These are phyloP conservation scores for Dujonia santamariae DNA, from an alignment of 1,139 yeast genomes.

Conservation along the genomic window DNA sequence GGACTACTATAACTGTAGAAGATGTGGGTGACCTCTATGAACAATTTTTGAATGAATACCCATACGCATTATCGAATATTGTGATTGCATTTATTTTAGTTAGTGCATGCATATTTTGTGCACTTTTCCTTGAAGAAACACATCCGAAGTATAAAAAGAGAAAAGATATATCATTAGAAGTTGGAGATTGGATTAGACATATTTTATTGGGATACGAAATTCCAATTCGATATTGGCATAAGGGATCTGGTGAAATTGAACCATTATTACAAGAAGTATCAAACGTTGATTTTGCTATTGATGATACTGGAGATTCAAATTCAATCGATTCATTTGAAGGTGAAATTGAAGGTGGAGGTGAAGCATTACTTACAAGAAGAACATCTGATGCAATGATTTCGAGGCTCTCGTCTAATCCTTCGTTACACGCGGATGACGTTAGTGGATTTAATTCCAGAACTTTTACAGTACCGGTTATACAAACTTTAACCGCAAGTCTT, in stretches of 20 bases:
- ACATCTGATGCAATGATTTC: conserved; percentile 38
- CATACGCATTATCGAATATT: conserved; percentile 60
- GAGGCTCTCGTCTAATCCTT: conserved; percentile 32
- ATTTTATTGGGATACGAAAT: conserved; percentile 26
- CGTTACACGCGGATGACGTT: too few species aligned
- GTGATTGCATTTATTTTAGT: conserved; percentile 45
- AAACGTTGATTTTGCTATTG: too few species aligned
- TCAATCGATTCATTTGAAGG: conserved; percentile 11
- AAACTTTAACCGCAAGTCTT: conserved; percentile 41
- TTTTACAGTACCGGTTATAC: conserved; percentile 36
- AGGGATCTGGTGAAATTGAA: too few species aligned
- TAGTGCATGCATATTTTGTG: conserved; percentile 25
- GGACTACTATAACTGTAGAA: neutral
- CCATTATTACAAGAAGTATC: too few species aligned
- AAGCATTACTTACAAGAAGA: conserved; percentile 29
- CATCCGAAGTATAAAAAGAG: conserved; percentile 39
- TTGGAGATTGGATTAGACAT: conserved; percentile 45
- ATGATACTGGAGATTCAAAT: too few species aligned
- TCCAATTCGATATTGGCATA: conserved; percentile 32
- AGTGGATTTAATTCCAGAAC: conserved; percentile 11
- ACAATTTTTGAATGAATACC: conserved; percentile 37
- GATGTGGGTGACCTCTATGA: conserved; percentile 12
- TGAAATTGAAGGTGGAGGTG: too few species aligned
- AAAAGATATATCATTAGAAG: conserved; percentile 48
- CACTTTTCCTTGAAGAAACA: conserved; percentile 61